A percentile compares a stretch with the other conserved stretches of the same genome.
These are phyloP conservation scores for Neostapfia colusana DNA, from an alignment of 176 grass and related monocot species.

Conservation along the genomic window DNA sequence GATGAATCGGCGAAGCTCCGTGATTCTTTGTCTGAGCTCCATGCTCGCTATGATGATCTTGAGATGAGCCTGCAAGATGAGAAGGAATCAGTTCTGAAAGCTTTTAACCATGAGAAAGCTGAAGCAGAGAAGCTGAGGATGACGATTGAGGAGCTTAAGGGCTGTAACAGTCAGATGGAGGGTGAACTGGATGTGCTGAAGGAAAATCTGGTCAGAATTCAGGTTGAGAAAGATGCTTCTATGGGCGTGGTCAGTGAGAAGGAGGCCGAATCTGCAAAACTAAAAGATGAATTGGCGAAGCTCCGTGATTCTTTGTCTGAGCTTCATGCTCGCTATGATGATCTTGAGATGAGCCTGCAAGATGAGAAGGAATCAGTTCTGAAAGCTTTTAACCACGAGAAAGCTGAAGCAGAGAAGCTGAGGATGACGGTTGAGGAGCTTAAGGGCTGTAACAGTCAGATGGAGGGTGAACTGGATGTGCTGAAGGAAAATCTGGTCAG, in stretches of 20 bases:
- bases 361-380: slow-evolving; percentile 11
- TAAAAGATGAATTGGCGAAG: slow-evolving; percentile 25
- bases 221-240: slow-evolving; percentile 49
- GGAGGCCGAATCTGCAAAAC: slow-evolving; percentile 29
- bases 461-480: slow-evolving; percentile 1
- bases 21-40: background rate
- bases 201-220: background rate
- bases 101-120: slow-evolving; percentile 30
- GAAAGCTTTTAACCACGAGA: background rate
- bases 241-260: slow-evolving; percentile 2
- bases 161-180: background rate
- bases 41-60: background rate
- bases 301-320: background rate
- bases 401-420: too few species aligned
- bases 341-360: slow-evolving; percentile 1
- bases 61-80: slow-evolving; percentile 31
- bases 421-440: too few species aligned
- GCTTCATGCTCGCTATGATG: background rate
- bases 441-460: background rate
- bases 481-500: slow-evolving; percentile 5
- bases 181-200: slow-evolving; percentile 29
- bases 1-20: slow-evolving; percentile 4
- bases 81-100: background rate
- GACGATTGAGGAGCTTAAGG: slow-evolving; percentile 32
- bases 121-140: slow-evolving; percentile 31